Evolutionary conservation across 2,329 filamentous ascomycete species (phyloP).

Genomic region (Cryphonectria radicalis): DNA sequence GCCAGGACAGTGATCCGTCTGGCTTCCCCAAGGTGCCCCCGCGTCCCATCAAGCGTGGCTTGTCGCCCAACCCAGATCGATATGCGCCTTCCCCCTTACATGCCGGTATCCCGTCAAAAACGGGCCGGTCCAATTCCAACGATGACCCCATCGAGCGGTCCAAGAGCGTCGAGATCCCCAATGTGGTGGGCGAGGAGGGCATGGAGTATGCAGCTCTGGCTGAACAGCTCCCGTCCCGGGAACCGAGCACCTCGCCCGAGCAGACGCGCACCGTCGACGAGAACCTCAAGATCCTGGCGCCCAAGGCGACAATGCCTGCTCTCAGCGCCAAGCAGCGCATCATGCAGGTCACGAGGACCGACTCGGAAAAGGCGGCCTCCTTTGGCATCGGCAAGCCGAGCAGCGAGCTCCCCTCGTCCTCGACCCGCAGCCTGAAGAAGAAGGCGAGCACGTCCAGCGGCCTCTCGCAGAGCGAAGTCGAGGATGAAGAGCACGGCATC

Average conservation of each 20-base stretch:
- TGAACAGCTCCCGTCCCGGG: slow-evolving; percentile 51
- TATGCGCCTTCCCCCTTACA: slow-evolving; percentile 88
- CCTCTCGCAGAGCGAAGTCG: slow-evolving; percentile 53
- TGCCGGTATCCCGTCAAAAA: slow-evolving; percentile 61
- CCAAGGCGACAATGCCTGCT: slow-evolving; percentile 81
- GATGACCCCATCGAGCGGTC: slow-evolving; percentile 61
- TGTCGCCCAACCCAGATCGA: slow-evolving; percentile 76
- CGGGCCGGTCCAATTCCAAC: slow-evolving; percentile 41
- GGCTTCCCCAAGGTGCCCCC: slow-evolving; percentile 74
- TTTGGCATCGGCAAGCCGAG: slow-evolving; percentile 77
- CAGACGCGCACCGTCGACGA: slow-evolving; percentile 79
- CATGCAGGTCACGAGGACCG: slow-evolving; percentile 83
- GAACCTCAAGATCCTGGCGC: slow-evolving; percentile 85
- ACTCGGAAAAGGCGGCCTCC: slow-evolving; percentile 84
- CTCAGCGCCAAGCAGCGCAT: slow-evolving; percentile 84
- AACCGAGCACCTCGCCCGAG: slow-evolving; percentile 56
- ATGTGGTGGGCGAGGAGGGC: slow-evolving; percentile 81
- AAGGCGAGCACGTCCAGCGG: slow-evolving; percentile 62
- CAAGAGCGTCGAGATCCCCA: slow-evolving; percentile 80
- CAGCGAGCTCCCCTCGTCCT: slow-evolving; percentile 53
- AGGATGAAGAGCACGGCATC: slow-evolving; percentile 84
- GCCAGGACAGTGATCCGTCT: slow-evolving; percentile 49
- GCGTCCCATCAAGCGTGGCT: slow-evolving; percentile 76
- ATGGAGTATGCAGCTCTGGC: slow-evolving; percentile 75
- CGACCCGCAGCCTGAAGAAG: slow-evolving; percentile 61